Conservation (phyloP, 352 stramenopile species). For the Phytophthora sp. region DNA sequence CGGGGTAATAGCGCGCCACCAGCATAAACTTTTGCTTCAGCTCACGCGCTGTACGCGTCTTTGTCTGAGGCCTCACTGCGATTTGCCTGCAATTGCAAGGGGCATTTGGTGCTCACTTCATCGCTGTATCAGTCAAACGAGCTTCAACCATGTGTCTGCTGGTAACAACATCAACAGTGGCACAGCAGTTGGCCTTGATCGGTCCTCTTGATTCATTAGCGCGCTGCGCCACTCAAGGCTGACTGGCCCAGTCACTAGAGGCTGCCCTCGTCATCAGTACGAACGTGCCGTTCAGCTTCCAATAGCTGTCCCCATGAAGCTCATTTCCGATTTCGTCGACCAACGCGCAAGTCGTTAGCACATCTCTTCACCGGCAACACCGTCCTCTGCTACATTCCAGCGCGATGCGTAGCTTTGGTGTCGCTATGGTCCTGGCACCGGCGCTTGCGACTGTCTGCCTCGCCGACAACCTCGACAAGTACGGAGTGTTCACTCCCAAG, state of each 20-base stretch:
- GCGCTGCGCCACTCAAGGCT: neutral
- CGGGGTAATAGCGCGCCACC: too few relatives aligned
- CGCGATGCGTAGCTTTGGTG: slow-evolving; percentile 6
- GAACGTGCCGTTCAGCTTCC: too few relatives aligned
- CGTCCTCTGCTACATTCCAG: neutral
- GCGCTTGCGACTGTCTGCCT: slow-evolving; percentile 6
- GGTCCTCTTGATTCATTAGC: neutral
- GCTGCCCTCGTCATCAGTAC: too few relatives aligned
- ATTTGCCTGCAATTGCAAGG: too few relatives aligned
- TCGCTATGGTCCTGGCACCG: slow-evolving; percentile 6
- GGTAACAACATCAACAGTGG: neutral
- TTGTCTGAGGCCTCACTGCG: too few relatives aligned
- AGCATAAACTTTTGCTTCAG: too few relatives aligned
- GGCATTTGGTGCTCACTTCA: too few relatives aligned
- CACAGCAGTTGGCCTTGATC: neutral
- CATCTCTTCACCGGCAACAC: too few relatives aligned
- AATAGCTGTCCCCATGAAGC: too few relatives aligned
- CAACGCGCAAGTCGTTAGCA: neutral
- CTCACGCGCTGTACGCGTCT: too few relatives aligned
- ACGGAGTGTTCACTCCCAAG: slow-evolving; percentile 35
- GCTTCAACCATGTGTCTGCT: neutral
- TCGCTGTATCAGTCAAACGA: too few relatives aligned
- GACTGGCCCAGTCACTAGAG: too few relatives aligned
- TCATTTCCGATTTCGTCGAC: slow-evolving; percentile 14
- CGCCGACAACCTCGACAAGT: slow-evolving; percentile 19